Evolutionary conservation across 1,139 yeast genomes (phyloP).

Genomic region (Geotrichum macrosporum): DNA sequence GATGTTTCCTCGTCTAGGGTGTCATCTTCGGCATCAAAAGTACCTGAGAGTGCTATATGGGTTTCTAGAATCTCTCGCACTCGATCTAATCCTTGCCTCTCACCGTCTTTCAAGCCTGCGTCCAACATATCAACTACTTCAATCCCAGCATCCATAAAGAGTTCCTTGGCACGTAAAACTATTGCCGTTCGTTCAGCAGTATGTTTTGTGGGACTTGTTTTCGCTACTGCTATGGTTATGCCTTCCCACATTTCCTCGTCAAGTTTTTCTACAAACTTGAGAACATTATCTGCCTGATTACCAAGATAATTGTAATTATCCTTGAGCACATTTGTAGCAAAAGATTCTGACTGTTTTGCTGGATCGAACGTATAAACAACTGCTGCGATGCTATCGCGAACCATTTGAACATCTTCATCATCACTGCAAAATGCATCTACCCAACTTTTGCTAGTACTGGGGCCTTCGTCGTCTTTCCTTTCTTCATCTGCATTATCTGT

Average conservation of each 20-base stretch:
- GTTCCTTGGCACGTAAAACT: slow-evolving; percentile 24
- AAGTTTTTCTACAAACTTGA: slow-evolving; percentile 24
- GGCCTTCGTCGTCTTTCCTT: not conserved
- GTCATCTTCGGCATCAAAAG: slow-evolving; percentile 19
- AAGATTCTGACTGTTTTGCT: slow-evolving; percentile 1
- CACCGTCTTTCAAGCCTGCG: slow-evolving; percentile 19
- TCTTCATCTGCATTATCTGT: slow-evolving; percentile 9
- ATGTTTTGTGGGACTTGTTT: slow-evolving; percentile 11
- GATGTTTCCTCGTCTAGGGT: slow-evolving; percentile 18
- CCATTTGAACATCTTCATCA: slow-evolving; percentile 20
- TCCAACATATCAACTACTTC: slow-evolving; percentile 29
- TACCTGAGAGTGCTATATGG: slow-evolving; percentile 19
- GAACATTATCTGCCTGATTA: slow-evolving; percentile 22
- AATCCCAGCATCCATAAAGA: slow-evolving; percentile 31
- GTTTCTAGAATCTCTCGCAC: slow-evolving; percentile 33
- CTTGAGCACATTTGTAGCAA: no score
- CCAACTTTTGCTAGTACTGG: slow-evolving; percentile 8
- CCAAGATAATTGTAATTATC: slow-evolving; percentile 7
- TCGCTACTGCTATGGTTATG: slow-evolving; percentile 27
- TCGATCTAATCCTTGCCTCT: slow-evolving; percentile 28
- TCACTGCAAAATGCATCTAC: slow-evolving; percentile 15
- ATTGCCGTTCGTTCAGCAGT: slow-evolving; percentile 13
- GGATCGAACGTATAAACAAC: slow-evolving; percentile 20
- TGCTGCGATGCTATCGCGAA: slow-evolving; percentile 19
- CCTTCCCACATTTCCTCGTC: slow-evolving; percentile 34